A percentile compares a stretch with the other conserved stretches of the same genome.
phyloP scores from a whole-genome alignment of 768 basidiomycete species.

The Podaxis carcinomalis region DNA sequence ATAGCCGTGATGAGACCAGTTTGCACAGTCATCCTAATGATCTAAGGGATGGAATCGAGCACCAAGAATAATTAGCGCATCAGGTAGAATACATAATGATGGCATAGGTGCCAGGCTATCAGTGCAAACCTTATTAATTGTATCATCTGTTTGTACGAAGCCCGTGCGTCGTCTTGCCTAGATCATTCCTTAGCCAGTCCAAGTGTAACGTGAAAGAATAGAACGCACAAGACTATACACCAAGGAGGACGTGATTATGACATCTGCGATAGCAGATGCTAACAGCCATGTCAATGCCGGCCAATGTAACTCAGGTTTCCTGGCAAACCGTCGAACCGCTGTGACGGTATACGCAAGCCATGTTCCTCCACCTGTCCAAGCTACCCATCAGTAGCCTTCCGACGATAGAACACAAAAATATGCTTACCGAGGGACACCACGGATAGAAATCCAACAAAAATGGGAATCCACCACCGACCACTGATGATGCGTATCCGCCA shows the following conservation, averaged over 20 bases:
- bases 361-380: slow-evolving; percentile 27
- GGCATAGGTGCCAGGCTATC: too few species aligned
- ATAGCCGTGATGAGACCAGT: slow-evolving; percentile 26
- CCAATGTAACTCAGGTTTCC: slow-evolving; percentile 26
- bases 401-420: background rate
- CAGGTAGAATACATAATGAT: slow-evolving; percentile 15
- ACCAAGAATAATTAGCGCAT: slow-evolving; percentile 15
- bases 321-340: slow-evolving; percentile 21
- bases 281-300: slow-evolving; percentile 41
- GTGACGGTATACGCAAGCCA: slow-evolving; percentile 25
- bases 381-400: background rate
- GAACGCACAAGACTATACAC: slow-evolving; percentile 37
- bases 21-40: slow-evolving; percentile 23
- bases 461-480: slow-evolving; percentile 21
- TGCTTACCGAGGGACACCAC: slow-evolving; percentile 27
- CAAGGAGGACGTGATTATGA: slow-evolving; percentile 40
- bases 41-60: background rate
- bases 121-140: slow-evolving; percentile 24
- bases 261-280: slow-evolving; percentile 39
- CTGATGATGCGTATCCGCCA: slow-evolving; percentile 34
- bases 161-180: slow-evolving; percentile 35
- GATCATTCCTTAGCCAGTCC: background rate
- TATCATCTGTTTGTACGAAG: slow-evolving; percentile 29
- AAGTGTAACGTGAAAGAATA: background rate
- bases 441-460: slow-evolving; percentile 23